These are phyloP conservation scores for Salmacisia buchloeana DNA, from an alignment of 1,284 basidiomycete species.

Conservation along the genomic window DNA sequence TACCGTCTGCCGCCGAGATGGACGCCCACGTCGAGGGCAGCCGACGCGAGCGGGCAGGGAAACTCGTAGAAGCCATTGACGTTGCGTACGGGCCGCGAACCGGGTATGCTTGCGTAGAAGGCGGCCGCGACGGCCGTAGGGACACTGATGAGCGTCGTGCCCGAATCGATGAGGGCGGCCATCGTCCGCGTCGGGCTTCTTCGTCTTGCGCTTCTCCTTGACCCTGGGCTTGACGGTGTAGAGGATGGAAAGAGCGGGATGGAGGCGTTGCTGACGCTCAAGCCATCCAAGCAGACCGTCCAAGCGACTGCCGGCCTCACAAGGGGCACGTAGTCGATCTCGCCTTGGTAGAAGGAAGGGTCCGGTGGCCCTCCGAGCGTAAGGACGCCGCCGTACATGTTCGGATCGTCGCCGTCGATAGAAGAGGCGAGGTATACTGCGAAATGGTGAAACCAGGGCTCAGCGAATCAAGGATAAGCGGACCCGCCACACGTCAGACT, in stretches of 20 bases:
- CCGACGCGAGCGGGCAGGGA: not conserved
- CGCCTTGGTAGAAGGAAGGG: not conserved
- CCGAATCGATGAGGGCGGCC: slow-evolving; percentile 57
- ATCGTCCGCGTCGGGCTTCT: too few species aligned
- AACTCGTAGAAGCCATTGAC: not conserved
- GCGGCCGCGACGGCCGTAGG: slow-evolving; percentile 61
- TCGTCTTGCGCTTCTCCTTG: too few species aligned
- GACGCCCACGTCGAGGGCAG: not conserved
- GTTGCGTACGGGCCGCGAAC: slow-evolving; percentile 53
- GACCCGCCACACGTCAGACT: not conserved
- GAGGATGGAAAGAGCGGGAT: slow-evolving; percentile 10
- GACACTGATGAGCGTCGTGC: slow-evolving; percentile 84
- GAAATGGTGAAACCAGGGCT: not conserved
- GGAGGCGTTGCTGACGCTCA: slow-evolving; percentile 52
- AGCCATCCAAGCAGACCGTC: slow-evolving; percentile 54
- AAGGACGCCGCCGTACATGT: not conserved
- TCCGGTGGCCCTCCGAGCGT: slow-evolving; percentile 2
- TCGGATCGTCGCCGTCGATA: not conserved
- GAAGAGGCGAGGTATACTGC: not conserved
- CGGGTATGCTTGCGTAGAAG: slow-evolving; percentile 72
- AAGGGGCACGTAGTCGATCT: not conserved
- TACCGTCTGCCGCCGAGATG: not conserved
- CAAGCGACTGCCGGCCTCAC: slow-evolving; percentile 31
- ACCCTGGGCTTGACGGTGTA: slow-evolving; percentile 23
- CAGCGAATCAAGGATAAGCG: not conserved